Base-by-base conservation (phyloP, 192 early-diverging fungal species). In the Gaertneriomyces semiglobifer region DNA sequence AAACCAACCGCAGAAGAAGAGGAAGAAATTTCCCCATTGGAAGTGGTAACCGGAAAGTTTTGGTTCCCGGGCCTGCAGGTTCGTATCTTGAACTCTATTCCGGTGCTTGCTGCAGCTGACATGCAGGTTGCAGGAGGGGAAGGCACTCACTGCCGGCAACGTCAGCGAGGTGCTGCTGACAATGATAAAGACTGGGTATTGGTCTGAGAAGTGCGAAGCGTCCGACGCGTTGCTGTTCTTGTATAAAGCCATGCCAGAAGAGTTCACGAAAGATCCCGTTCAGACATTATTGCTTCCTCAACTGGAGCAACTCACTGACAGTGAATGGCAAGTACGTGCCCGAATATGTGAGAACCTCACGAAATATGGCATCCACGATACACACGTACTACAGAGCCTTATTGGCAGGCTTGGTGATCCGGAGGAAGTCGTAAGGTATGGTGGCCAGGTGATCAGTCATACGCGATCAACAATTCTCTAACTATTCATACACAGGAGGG, bases 11-110 rank as follows among this genome's bases (percentile, higher is more conserved):
- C 41, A 6, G 66, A 60, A 25, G 20, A 53, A 25, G 65, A 74
- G 18, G 68, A 67, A 12, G 48, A 68, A 4, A 48, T 77, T 0
- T 47, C 53, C 2, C 58, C 67, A n/a, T 44, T 80, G 44, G 44
- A 52, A 11, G 63, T 64, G 7, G 55, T 80, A 7, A 56, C 75
- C 12, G 53, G 45, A 12, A 63, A 70, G 20, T 69, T 70, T 44
- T 80, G 78, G 78, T 80, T 80, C 58, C 78, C 78, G 2, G 74
- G 75, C 44, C 44, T 80, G 18, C 66, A 63, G 64, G 78, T 80
- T 51, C 70, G 71, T 54, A 14, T 53, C 19, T 6, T 33, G 25
- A 33, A 51, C 48, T 1, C 48, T 14, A 51, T 2, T 14, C 0
- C 14, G 48, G 48, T n/a, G 14, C 18, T 51, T 51, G 48, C 48